Conservation (phyloP, 805 yeast genomes). For the Metschnikowia noctiluminum region DNA sequence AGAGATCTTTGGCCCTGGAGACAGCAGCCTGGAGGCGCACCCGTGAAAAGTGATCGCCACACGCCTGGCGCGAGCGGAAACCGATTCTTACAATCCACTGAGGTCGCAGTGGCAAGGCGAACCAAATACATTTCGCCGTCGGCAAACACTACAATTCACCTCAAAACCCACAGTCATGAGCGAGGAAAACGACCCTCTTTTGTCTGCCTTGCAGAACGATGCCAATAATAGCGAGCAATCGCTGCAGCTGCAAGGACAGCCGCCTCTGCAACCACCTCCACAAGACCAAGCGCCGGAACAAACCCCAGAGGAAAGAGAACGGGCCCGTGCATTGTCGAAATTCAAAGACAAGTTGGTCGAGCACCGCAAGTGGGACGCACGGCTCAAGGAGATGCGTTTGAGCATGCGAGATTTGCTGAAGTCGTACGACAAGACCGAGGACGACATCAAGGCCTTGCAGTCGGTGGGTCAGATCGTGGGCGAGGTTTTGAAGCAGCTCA, state of each 20-base stretch:
- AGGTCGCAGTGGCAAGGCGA: constrained; percentile 9
- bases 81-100: background rate
- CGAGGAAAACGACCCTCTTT: constrained; percentile 73
- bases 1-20: background rate
- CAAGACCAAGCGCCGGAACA: constrained; percentile 20
- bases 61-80: constrained; percentile 1
- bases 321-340: constrained; percentile 71
- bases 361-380: constrained; percentile 92
- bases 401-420: constrained; percentile 80
- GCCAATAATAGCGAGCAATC: background rate
- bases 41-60: constrained; percentile 6
- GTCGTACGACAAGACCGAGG: constrained; percentile 88
- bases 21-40: too few relatives aligned
- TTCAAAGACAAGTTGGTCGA: constrained; percentile 85
- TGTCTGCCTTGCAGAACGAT: constrained; percentile 55
- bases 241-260: constrained; percentile 17
- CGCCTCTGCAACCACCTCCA: background rate
- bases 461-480: constrained; percentile 97
- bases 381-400: constrained; percentile 77
- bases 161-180: constrained; percentile 37
- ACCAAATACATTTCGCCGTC: background rate
- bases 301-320: constrained; percentile 55
- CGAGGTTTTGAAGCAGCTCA: constrained; percentile 91
- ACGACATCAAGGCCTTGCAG: constrained; percentile 94
- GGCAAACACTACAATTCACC: background rate